Evolutionary conservation across 208 protist genomes (phyloP).

Genomic region (Acanthamoeba lenticulata): DNA sequence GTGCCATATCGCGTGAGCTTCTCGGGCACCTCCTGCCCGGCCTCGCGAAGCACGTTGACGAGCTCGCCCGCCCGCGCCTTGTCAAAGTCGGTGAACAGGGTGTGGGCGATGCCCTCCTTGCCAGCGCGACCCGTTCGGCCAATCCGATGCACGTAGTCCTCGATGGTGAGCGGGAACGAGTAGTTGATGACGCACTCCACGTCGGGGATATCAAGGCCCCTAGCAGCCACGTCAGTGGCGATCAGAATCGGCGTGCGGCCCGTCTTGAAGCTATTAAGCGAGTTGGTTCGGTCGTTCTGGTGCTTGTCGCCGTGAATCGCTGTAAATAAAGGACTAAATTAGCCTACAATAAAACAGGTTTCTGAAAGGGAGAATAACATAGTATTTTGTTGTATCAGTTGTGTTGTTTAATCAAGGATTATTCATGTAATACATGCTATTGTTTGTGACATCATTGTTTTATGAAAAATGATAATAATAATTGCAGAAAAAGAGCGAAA

Average conservation of each 20-base stretch:
- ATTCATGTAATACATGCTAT: constrained; percentile 11
- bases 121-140: constrained; percentile 88
- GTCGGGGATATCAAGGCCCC: constrained; percentile 94
- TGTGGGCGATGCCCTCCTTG: constrained; percentile 72
- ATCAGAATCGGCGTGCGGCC: constrained; percentile 85
- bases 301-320: constrained; percentile 89
- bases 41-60: constrained; percentile 72
- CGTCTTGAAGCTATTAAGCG: constrained; percentile 84
- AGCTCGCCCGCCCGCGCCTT: constrained; percentile 76
- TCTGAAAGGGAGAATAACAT: too few relatives aligned
- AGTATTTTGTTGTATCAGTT: too few relatives aligned
- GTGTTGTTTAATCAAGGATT: neutral
- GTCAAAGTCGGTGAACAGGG: constrained; percentile 76
- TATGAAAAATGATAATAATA: too few relatives aligned
- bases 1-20: constrained; percentile 75
- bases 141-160: constrained; percentile 98
- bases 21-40: constrained; percentile 73
- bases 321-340: neutral
- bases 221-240: constrained; percentile 88
- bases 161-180: constrained; percentile 83
- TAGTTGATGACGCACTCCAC: constrained; percentile 97
- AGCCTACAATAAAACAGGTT: too few relatives aligned
- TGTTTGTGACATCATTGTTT: neutral
- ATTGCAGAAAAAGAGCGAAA: neutral
- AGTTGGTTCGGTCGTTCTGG: constrained; percentile 87